Conservation (phyloP, 2,329 filamentous ascomycete genomes). For the Diaporthe sp. region DNA sequence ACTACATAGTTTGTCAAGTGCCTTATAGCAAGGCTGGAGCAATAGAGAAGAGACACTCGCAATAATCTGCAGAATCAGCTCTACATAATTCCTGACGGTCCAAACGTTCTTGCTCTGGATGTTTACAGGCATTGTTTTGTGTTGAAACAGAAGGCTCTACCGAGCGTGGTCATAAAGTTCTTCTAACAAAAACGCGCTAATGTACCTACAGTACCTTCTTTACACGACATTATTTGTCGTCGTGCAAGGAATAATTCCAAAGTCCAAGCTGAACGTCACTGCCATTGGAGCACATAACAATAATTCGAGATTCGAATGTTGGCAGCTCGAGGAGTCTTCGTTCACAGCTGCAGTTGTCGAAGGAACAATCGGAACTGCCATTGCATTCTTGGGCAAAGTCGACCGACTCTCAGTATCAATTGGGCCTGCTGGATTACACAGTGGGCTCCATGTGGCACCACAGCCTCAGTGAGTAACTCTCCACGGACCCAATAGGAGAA, state of each 20-base stretch:
- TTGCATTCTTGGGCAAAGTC: neutral
- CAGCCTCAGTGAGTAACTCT: neutral
- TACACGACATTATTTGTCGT: rapidly evolving
- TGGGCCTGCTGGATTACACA: neutral
- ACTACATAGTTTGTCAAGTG: neutral
- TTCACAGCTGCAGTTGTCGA: neutral
- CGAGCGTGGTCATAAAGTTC: neutral
- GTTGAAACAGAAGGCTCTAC: neutral
- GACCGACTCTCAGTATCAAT: neutral
- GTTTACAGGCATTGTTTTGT: rapidly evolving
- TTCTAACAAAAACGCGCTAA: neutral
- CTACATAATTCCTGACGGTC: neutral
- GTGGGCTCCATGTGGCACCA: neutral
- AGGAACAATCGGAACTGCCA: neutral
- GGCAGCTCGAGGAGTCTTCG: neutral
- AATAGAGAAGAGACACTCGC: neutral
- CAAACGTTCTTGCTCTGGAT: neutral
- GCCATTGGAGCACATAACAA: neutral
- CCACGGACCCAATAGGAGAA: rapidly evolving
- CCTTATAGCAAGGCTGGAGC: neutral
- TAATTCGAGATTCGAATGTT: neutral
- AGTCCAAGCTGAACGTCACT: neutral
- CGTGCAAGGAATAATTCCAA: neutral
- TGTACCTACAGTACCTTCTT: neutral
- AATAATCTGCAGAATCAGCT: neutral